Percentiles rank a stretch among this genome's conserved stretches.
Evolutionary conservation across 805 yeast genomes (phyloP).

Genomic region (Schwanniomyces pseudopolymorphus): DNA sequence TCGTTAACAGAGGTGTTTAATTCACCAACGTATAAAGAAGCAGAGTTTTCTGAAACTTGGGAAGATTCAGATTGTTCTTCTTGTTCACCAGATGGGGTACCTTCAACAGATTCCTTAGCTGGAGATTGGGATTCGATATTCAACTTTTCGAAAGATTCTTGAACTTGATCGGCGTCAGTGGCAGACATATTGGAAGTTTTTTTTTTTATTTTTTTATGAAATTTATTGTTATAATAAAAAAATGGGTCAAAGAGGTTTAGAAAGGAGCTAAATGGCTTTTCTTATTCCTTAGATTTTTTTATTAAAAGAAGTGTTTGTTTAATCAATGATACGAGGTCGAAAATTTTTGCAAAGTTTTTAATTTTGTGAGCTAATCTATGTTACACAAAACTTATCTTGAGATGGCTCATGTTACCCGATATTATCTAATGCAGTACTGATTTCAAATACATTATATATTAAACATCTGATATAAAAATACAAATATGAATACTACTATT

Average conservation of each 20-base stretch:
- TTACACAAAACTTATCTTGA: slow-evolving; percentile 7
- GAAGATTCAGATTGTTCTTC: slow-evolving; percentile 28
- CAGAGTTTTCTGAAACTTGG: slow-evolving; percentile 58
- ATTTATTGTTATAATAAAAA: slow-evolving; percentile 9
- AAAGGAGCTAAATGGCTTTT: slow-evolving; percentile 7
- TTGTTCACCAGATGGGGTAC: slow-evolving; percentile 29
- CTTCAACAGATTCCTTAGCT: slow-evolving; percentile 24
- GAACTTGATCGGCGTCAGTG: slow-evolving; percentile 45
- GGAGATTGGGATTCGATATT: slow-evolving; percentile 35
- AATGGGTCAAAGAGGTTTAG: slow-evolving; percentile 7
- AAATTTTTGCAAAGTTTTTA: slow-evolving; percentile 8
- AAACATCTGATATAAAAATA: neutral
- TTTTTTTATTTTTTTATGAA: slow-evolving; percentile 12
- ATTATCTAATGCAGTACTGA: neutral
- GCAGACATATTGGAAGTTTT: slow-evolving; percentile 16
- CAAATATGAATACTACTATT: slow-evolving; percentile 4
- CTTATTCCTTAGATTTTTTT: slow-evolving; percentile 5
- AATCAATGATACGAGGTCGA: slow-evolving; percentile 2
- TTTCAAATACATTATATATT: neutral
- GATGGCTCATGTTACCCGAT: slow-evolving; percentile 6
- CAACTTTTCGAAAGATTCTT: slow-evolving; percentile 49
- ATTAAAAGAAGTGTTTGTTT: neutral
- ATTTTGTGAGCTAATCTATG: slow-evolving; percentile 7
- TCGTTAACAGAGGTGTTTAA: slow-evolving; percentile 90
- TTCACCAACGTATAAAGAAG: slow-evolving; percentile 97